These are phyloP conservation scores for Zizania latifolia DNA, from an alignment of 176 grass and related monocot species.

Conservation along the genomic window DNA sequence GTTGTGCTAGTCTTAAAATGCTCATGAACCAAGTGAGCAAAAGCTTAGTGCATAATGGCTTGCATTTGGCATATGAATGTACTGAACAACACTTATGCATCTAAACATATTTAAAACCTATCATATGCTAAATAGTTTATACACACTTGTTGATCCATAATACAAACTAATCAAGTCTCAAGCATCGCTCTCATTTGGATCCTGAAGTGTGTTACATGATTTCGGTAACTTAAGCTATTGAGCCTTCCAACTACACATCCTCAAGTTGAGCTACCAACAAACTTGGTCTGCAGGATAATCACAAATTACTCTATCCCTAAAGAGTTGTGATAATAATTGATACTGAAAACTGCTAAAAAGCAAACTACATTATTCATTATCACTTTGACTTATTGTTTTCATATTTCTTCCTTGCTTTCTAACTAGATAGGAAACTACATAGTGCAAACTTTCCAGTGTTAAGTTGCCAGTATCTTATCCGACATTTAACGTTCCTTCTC, in stretches of 20 bases:
- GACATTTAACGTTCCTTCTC: neutral
- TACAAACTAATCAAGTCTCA: neutral
- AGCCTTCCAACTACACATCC: neutral
- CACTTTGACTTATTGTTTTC: neutral
- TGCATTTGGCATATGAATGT: conserved; percentile 1
- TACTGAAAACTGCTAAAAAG: neutral
- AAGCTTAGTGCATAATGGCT: neutral
- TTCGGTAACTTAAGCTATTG: neutral
- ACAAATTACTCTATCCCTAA: neutral
- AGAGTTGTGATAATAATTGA: neutral
- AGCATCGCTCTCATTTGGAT: neutral
- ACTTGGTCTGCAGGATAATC: conserved; percentile 14
- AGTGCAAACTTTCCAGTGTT: neutral
- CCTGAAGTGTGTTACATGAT: neutral
- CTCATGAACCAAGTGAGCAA: neutral
- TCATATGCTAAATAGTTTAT: neutral
- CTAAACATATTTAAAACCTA: neutral
- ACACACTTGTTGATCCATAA: neutral
- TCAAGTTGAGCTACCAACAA: neutral
- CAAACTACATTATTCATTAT: neutral
- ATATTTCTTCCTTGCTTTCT: neutral
- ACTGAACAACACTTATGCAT: neutral
- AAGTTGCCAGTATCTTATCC: neutral
- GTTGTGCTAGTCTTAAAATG: neutral
- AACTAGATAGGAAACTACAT: neutral